phyloP scores from a whole-genome alignment of 2,329 filamentous ascomycete genomes.

The Plenodomus tracheiphilus region DNA sequence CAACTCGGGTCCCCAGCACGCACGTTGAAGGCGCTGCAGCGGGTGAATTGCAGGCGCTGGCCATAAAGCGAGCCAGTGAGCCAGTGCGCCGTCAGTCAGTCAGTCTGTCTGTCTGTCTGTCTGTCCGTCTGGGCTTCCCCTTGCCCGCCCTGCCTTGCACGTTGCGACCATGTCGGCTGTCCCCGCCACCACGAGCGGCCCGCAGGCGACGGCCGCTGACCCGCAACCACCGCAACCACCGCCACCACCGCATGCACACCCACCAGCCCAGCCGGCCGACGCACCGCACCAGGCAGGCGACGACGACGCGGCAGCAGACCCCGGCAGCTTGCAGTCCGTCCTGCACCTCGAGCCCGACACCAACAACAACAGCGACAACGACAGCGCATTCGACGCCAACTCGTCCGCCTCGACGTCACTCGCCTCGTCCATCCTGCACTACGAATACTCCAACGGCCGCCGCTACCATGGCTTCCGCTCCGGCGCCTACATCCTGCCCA shows the following conservation, averaged over 20 bases:
- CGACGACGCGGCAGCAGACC: conserved; percentile 1
- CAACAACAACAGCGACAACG: conserved; percentile 29
- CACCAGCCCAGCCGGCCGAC: conserved; percentile 2
- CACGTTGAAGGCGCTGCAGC: no score
- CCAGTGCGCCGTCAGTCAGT: no score
- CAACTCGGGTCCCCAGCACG: no score
- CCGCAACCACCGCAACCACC: neutral
- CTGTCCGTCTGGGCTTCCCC: no score
- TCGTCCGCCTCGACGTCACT: conserved; percentile 39
- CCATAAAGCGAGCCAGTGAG: no score
- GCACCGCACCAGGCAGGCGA: conserved; percentile 1
- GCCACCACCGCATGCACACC: no score
- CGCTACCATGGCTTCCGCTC: conserved; percentile 44
- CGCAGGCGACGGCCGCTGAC: neutral
- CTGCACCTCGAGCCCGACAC: conserved; percentile 35
- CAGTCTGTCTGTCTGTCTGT: no score
- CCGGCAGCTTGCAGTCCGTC: conserved; percentile 28
- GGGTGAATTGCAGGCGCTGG: no score
- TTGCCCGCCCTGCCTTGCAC: neutral
- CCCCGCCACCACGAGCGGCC: conserved; percentile 4
- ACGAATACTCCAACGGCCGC: conserved; percentile 45
- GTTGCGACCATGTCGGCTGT: conserved; percentile 12
- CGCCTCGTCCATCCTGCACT: conserved; percentile 42
- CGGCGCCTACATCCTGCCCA: conserved; percentile 42
- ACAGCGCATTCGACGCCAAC: conserved; percentile 36